A percentile compares a stretch with the other conserved stretches of the same genome.
Evolutionary conservation across 345 rosid genomes (phyloP).

Genomic region (Orychophragmus violaceus): DNA sequence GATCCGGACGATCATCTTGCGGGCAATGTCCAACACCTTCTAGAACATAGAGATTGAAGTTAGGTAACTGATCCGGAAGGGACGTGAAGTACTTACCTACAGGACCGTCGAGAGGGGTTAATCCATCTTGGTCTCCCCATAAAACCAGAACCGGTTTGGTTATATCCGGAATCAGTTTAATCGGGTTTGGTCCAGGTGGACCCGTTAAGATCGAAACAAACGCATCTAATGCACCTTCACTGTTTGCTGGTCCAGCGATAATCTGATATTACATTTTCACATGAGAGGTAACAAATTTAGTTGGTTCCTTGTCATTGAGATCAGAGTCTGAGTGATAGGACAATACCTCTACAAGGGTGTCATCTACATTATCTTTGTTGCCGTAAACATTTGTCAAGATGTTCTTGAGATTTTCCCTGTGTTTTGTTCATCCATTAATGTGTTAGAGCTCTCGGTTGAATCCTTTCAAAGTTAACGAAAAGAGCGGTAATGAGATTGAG

Average conservation of each 20-base stretch:
- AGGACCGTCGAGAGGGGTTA: conserved; percentile 86
- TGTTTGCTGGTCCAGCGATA: conserved; percentile 68
- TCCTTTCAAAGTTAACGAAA: background rate
- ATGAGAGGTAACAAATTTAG: background rate
- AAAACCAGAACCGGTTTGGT: conserved; percentile 55
- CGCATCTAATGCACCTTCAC: conserved; percentile 85
- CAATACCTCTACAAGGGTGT: conserved; percentile 68
- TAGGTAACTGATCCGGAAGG: conserved; percentile 48
- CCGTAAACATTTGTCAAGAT: conserved; percentile 61
- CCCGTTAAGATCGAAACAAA: conserved; percentile 79
- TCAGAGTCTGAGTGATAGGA: background rate
- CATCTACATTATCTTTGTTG: conserved; percentile 76
- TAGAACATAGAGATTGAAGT: conserved; percentile 52
- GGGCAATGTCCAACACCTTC: conserved; percentile 90
- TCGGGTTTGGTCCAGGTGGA: conserved; percentile 91
- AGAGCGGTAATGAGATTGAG: background rate
- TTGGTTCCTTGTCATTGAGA: background rate
- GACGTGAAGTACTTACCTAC: conserved; percentile 73
- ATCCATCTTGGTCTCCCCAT: conserved; percentile 84
- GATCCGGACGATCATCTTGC: conserved; percentile 74
- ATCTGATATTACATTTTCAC: conserved; percentile 41
- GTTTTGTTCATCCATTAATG: background rate
- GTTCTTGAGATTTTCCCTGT: conserved; percentile 67
- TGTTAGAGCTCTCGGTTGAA: background rate
- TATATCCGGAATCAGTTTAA: conserved; percentile 52